phyloP scores from a whole-genome alignment of 257 asterid species.

The Lithospermum erythrorhizon region DNA sequence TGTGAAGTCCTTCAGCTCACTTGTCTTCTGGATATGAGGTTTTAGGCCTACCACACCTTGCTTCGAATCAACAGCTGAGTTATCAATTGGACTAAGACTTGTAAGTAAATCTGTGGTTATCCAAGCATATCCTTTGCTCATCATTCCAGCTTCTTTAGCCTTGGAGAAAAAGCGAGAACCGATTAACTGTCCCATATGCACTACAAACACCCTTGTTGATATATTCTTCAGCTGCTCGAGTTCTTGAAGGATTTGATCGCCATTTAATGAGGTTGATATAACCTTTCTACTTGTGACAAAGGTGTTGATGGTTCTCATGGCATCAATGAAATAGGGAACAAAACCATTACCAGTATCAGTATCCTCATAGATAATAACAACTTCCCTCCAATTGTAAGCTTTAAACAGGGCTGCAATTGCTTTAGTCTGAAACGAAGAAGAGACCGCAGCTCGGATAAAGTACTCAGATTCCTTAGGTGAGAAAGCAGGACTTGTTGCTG shows the following conservation, averaged over 20 bases:
- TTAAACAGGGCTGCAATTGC: conserved; percentile 37
- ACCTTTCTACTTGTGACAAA: conserved; percentile 18
- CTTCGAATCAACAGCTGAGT: conserved; percentile 32
- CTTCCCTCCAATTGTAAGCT: conserved; percentile 33
- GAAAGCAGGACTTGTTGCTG: conserved; percentile 35
- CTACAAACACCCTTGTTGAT: conserved; percentile 42
- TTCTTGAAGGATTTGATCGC: conserved; percentile 25
- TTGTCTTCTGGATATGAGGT: conserved; percentile 28
- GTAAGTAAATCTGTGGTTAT: conserved; percentile 33
- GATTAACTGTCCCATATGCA: conserved; percentile 24
- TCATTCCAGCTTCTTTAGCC: conserved; percentile 37
- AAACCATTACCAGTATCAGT: conserved; percentile 29
- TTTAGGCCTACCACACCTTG: conserved; percentile 47
- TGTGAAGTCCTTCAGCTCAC: conserved; percentile 10
- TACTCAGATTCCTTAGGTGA: conserved; percentile 29
- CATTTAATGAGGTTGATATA: conserved; percentile 25
- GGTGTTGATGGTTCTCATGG: conserved; percentile 14
- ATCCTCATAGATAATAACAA: conserved; percentile 31
- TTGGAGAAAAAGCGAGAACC: conserved; percentile 31
- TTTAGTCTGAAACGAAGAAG: conserved; percentile 31
- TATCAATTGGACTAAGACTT: conserved; percentile 24
- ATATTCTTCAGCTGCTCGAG: conserved; percentile 22
- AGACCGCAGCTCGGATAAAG: conserved; percentile 35
- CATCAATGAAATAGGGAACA: conserved; percentile 26
- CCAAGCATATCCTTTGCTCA: conserved; percentile 40